Base-by-base conservation (phyloP, 176 grass and related monocot species). In the Aegilops speltoides region DNA sequence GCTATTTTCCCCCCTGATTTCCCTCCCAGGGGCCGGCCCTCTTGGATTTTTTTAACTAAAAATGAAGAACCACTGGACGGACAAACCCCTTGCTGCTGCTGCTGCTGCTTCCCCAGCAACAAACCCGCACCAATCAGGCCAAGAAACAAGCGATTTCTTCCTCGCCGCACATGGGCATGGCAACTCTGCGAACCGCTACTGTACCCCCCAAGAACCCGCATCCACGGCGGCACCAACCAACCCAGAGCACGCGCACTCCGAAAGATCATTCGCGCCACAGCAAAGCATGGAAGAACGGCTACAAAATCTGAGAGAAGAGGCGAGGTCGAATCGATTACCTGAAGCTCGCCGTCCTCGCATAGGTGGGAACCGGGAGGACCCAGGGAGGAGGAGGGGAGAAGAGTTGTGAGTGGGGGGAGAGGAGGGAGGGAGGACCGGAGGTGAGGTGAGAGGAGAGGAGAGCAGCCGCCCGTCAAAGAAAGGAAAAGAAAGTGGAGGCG, bases 401-500 rank as follows among this genome's bases (percentile, higher is more conserved):
- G 28, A 10, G 20, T 19, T 54, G 50, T 54, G 50, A 19, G 50
- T 52, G 17, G 48, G 50, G 16, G 50, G 50, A 0, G 48, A 17
- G 29, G 72, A 70, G 37, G 29, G 15, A 31, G 71, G 40, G 25
- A 28, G 34, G 24, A 64, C 40, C 40, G 82, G 40, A 69, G 19
- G 25, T 3, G 61, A 38, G 76, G 13, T 1, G 61, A 38, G 76
- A 36, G 70, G 69, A 25, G 28, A 33, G 67, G 78, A 57, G 82
- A 7, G 11, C 22, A 10, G 20, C 48, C 64, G 52, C 67, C 64
- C 76, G 40, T 65, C 71, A 69, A 91, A 79, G 86, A 81, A 68
- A 84, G 67, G 50, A 69, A 90, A 79, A 91, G 85, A 84, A 87
- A 84, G 74, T 56, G 38, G 56, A 25, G 38, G 38, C 33, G 28